phyloP scores from a whole-genome alignment of 192 early-diverging fungal genomes.

The Coemansia sp. region DNA sequence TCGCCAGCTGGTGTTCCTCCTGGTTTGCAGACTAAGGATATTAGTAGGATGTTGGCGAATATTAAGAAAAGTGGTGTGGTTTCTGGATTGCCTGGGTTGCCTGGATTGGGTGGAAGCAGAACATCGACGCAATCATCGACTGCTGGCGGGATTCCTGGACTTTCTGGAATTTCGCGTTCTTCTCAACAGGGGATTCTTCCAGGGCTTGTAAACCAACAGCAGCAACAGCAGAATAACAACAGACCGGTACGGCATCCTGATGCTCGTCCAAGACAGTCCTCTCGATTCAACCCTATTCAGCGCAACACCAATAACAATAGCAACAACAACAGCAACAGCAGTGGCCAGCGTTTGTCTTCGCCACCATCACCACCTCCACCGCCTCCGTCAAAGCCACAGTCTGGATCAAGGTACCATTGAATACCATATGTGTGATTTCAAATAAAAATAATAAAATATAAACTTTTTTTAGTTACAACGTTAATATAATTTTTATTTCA shows the following conservation, averaged over 20 bases:
- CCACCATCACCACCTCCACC: conserved; percentile 17
- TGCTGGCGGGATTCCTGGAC: conserved; percentile 12
- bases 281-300: conserved; percentile 47
- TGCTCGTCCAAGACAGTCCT: conserved; percentile 12
- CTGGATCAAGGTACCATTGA: not conserved
- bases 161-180: conserved; percentile 3
- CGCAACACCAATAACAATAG: conserved; percentile 4
- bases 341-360: not conserved
- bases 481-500: not conserved
- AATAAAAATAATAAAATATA: not conserved
- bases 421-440: too few relatives aligned
- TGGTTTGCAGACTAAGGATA: conserved; percentile 31
- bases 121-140: not conserved
- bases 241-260: conserved; percentile 22
- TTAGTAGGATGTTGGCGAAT: conserved; percentile 42
- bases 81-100: conserved; percentile 12
- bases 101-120: conserved; percentile 16
- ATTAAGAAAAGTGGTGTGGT: conserved; percentile 26
- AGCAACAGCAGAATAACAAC: not conserved
- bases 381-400: not conserved
- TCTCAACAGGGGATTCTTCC: conserved; percentile 2
- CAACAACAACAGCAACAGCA: not conserved
- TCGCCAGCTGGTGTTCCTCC: conserved; percentile 14
- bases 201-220: conserved; percentile 4
- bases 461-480: not conserved